Base-by-base conservation (phyloP, 305 asterid genomes). In the Salvia sclarea region DNA sequence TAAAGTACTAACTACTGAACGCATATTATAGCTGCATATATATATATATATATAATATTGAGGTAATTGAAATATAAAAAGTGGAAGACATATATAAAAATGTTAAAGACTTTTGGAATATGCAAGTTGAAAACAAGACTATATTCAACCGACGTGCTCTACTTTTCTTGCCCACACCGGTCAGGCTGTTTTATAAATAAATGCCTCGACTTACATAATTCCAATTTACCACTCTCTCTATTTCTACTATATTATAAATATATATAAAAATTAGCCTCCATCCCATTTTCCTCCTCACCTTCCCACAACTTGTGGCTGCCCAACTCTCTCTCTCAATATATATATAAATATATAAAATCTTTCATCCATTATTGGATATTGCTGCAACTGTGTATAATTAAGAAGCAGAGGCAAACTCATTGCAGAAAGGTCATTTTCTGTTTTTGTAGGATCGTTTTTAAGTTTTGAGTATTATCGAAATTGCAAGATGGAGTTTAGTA, bases 401-500 rank as follows among this genome's bases (percentile, higher is more conserved):
- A n/a, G 31, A 25, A 25, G 31, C 31, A 25, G 31, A 25, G 4
- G n/a, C n/a, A 25, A 25, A 25, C 31, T 25, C 4, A 25, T 25
- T 4, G 4, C 31, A 25, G 2, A 25, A 25, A n/a, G n/a, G n/a
- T n/a, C n/a, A n/a, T n/a, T n/a, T n/a, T n/a, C n/a, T n/a, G n/a
- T n/a, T n/a, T n/a, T n/a, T n/a, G n/a, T n/a, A n/a, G n/a, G n/a
- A n/a, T n/a, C n/a, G n/a, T n/a, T n/a, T n/a, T n/a, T n/a, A n/a
- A n/a, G n/a, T n/a, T n/a, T n/a, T n/a, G n/a, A n/a, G n/a, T 25
- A 25, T 25, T 25, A 25, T 45, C 21, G 10, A 17, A 1, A 6
- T 47, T 48, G 55, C 63, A 45, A 16, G 14, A 91, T 91, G 97
- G 96, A 91, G 33, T 85, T 82, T 59, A 77, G 76, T 2, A 79